phyloP scores from a whole-genome alignment of 2,329 filamentous ascomycete genomes.

The Aspergillus fumigatiaffinis region DNA sequence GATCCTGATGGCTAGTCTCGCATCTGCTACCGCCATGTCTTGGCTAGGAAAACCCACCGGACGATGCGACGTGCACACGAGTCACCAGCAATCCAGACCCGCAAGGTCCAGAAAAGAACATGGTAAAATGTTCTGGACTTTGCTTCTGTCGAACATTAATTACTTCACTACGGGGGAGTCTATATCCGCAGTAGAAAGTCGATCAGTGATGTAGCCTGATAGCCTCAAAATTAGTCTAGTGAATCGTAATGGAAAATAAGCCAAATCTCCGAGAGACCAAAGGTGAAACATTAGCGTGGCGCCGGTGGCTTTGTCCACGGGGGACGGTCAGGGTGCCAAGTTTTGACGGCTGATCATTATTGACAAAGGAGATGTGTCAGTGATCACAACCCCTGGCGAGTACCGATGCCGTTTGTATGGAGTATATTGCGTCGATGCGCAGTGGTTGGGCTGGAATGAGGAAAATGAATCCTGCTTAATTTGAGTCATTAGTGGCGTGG shows the following conservation, averaged over 20 bases:
- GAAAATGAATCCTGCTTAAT: background rate
- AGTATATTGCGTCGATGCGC: background rate
- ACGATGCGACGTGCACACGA: background rate
- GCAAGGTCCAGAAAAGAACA: background rate
- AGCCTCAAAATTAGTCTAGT: background rate
- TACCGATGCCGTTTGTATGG: background rate
- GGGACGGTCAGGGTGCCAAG: constrained; percentile 11
- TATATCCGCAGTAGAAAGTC: background rate
- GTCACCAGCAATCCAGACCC: background rate
- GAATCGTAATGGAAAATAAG: background rate
- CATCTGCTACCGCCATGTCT: background rate
- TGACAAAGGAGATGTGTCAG: background rate
- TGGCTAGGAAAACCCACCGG: too few relatives aligned
- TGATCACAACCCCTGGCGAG: background rate
- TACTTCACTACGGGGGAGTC: background rate
- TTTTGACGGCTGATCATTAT: constrained; percentile 16
- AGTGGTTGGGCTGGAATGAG: background rate
- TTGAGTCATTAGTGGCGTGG: background rate
- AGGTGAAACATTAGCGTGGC: constrained; percentile 18
- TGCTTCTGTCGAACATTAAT: background rate
- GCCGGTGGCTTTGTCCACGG: constrained; percentile 4
- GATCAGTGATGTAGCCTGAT: background rate
- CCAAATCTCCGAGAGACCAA: constrained; percentile 8
- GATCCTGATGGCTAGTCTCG: background rate
- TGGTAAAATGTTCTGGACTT: background rate